Evolutionary conservation across 2,329 filamentous ascomycete genomes (phyloP), one percentile per base, ranked within the genome.

Genomic region (Uncinocarpus reesii): DNA sequence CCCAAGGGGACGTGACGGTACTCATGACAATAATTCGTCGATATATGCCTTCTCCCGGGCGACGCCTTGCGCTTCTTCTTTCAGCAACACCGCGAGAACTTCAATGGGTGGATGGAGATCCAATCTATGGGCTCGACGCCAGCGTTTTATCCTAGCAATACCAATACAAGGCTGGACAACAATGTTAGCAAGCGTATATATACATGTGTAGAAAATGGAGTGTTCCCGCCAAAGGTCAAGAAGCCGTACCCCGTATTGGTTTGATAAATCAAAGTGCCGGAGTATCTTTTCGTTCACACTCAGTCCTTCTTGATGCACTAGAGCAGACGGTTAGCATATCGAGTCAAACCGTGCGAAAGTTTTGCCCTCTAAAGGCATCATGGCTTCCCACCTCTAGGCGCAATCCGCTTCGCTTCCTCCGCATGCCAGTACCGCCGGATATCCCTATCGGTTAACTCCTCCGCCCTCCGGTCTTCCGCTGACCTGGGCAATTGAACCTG

Each of bases 201-300:
- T 44, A n/a, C n/a, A n/a, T n/a, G n/a, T n/a, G n/a, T n/a, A n/a
- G n/a, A n/a, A n/a, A n/a, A n/a, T n/a, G n/a, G n/a, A n/a, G n/a
- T n/a, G n/a, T n/a, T n/a, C n/a, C n/a, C n/a, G n/a, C n/a, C n/a
- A n/a, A n/a, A 41, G 11, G 18, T 13, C 6, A 18, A 18, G 11
- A 29, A 13, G 13, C 80, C 85, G 71, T 79, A 94, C 88, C 49
- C 92, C 92, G 64, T 86, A 98, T 60, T 95, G 86, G 52, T 78
- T 86, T 60, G 83, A 92, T 56, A 94, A 83, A 64, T 98, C 92
- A 67, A 92, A 98, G 63, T 95, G 86, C 54, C 90, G 75, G 59
- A 96, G 67, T 21, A 96, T 80, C 72, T 90, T 95, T 73, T 96
- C 89, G 48, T 83, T 75, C 38, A 84, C 56, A 8, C 73, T 76